phyloP scores from a whole-genome alignment of 176 grass and related monocot genomes.

The Oryza meridionalis region DNA sequence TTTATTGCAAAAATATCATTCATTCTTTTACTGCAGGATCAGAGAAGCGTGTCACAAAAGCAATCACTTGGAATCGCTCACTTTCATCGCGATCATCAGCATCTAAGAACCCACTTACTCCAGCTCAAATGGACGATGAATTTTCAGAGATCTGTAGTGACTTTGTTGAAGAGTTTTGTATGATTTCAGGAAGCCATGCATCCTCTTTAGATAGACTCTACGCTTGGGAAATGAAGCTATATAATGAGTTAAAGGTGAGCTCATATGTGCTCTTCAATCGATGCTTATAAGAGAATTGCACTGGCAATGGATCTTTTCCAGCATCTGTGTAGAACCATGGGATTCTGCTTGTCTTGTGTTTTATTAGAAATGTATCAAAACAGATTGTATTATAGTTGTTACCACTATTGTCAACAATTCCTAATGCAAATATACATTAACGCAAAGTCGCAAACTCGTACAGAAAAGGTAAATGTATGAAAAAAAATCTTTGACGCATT shows the following conservation, averaged over 20 bases:
- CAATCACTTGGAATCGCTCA: slow-evolving; percentile 66
- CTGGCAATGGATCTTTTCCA: neutral
- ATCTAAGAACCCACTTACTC: slow-evolving; percentile 53
- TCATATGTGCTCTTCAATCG: neutral
- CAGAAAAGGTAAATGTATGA: neutral
- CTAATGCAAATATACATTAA: slow-evolving; percentile 1
- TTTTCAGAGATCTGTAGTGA: slow-evolving; percentile 53
- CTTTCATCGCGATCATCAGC: slow-evolving; percentile 57
- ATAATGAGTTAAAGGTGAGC: slow-evolving; percentile 71
- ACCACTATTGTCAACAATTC: slow-evolving; percentile 27
- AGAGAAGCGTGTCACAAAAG: slow-evolving; percentile 43
- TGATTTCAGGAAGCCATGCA: slow-evolving; percentile 80
- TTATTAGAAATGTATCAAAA: slow-evolving; percentile 7
- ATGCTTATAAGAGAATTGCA: neutral
- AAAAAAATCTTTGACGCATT: neutral
- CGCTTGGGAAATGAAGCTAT: slow-evolving; percentile 80
- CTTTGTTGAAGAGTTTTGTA: slow-evolving; percentile 64
- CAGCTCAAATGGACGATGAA: slow-evolving; percentile 44
- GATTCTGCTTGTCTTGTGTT: slow-evolving; percentile 18
- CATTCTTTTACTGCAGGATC: slow-evolving; percentile 47
- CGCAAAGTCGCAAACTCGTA: neutral
- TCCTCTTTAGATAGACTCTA: slow-evolving; percentile 70
- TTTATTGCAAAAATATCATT: neutral
- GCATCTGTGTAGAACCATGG: slow-evolving; percentile 3
- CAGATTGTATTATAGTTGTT: neutral